Base-by-base conservation (phyloP, 805 yeast species). In the Lipomyces oligophaga region DNA sequence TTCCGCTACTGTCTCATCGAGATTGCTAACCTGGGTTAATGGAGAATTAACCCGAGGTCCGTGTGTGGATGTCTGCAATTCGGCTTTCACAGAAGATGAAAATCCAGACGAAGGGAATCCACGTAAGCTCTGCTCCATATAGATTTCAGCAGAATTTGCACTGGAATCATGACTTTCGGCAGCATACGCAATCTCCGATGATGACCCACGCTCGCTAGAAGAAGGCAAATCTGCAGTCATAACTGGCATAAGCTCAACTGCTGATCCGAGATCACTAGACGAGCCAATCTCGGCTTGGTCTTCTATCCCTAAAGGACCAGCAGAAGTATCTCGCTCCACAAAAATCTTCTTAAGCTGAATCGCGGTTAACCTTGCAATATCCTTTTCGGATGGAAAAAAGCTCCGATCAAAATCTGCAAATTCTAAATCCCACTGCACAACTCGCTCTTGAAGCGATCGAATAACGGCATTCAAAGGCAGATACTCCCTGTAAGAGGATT, bases 381-480 rank as follows among this genome's bases (percentile, higher is more conserved):
- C 98, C 59, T 82, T 85, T 63, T 93, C 97, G 6, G 95, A 80
- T 1, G 97, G 97, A 49, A 90, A 74, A 61, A 76, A 93, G 18
- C 74, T 73, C 35, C 75, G 74, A 49, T 85, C 97, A 67, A 93
- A 90, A 5, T 78, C 83, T 30, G 78, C 74, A 59, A 93, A 88
- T 47, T 83, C 95, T 19, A 66, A 58, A 65, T 90, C 96, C 97
- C 97, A 93, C 33, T 72, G 76, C 19, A 86, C 88, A 2, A 95
- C 89, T 24, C 81, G 67, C 46, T 83, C 88, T 60, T 90, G 96
- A 15, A 90, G 71, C 28, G 75, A 75, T 57, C 90, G 70, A 22
- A 88, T 66, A 2, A 84, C 75, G 0, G 76, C 67, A 60, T 94
- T 93, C 55, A 93, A 66, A 10, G 79, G 74, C 36, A 90, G 63